Base-by-base conservation (phyloP, 306 rosid species). In the Cucurbita ficifolia region DNA sequence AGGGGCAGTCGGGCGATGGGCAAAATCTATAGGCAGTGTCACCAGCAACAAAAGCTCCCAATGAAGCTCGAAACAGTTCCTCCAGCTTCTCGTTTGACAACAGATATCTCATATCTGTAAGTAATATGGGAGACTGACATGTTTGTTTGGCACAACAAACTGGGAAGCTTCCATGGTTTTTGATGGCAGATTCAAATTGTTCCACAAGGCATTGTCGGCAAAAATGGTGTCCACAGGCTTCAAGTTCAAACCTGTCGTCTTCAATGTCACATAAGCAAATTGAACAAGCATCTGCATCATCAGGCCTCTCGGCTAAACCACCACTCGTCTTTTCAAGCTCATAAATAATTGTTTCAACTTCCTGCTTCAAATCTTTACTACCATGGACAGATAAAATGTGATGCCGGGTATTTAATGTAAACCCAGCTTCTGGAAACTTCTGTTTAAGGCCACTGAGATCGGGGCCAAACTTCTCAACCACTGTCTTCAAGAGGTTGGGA, bases 1-100 rank as follows among this genome's bases (percentile, higher is more conserved):
- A 85, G 69, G 97, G 92, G 70, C 99, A 95, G 87, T 91, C 97
- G 0, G 99, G 99, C 52, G 97, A 85, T 0, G 97, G 99, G 75
- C 99, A 95, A 75, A 95, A 95, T 81, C 91, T 83, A 76, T 80
- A 86, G 40, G 70, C 64, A 50, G 96, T 92, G 7, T 81, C 82
- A 46, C 96, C 88, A 2, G 84, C 72, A 57, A 95, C 92, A 76
- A 85, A 91, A 42, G 96, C 88, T 33, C 90, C 90, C 84, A 95
- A n/a, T 17, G 99, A 85, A 3, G 97, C 92, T 78, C 95, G 79
- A 78, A 91, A 91, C 55, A 95, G 90, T 72, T 91, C 99, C 76
- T 91, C 99, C 69, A 95, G 76, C 88, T 91, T 89, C 33, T 83
- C 97, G 55, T 33, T 51, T 0, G 82, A 57, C 67, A 91, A 59